These are phyloP conservation scores for Barbarea vulgaris DNA, from an alignment of 345 rosid genomes.

Conservation along the genomic window DNA sequence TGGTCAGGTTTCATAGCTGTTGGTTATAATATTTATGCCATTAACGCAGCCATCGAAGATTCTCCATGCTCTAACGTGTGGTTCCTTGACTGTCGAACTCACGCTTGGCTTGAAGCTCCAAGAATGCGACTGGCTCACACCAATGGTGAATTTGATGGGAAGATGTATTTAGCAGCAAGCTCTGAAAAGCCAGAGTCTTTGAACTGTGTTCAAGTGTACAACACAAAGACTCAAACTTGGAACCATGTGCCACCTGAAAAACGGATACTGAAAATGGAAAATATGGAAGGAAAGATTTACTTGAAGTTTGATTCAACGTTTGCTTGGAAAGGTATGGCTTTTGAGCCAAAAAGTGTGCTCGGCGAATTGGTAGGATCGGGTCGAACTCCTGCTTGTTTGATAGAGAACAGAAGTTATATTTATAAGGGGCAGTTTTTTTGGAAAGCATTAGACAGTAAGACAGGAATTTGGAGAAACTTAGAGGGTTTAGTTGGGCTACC, in stretches of 20 bases:
- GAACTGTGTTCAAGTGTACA: background rate
- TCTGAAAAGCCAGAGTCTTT: background rate
- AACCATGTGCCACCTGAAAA: background rate
- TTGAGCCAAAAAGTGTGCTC: background rate
- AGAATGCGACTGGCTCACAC: too few relatives aligned
- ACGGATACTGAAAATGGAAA: background rate
- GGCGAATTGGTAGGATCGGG: conserved; percentile 31
- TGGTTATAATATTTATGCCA: background rate
- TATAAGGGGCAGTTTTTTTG: conserved; percentile 40
- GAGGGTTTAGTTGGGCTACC: conserved; percentile 57
- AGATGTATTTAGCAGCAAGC: background rate
- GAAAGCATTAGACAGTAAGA: background rate
- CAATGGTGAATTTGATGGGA: too few relatives aligned
- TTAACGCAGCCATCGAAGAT: background rate
- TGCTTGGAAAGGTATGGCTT: background rate
- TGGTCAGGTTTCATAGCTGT: background rate
- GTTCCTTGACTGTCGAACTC: too few relatives aligned
- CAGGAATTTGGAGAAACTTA: conserved; percentile 52
- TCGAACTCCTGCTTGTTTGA: conserved; percentile 54
- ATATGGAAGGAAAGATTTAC: background rate
- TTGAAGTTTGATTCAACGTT: too few relatives aligned
- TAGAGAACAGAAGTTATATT: conserved; percentile 52
- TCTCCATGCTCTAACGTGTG: background rate
- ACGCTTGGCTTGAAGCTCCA: too few relatives aligned
- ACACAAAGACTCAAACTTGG: conserved; percentile 12